A percentile compares a stretch with the other conserved stretches of the same genome.
phyloP scores from a whole-genome alignment of 164 flowering plant genomes.

The Kingdonia uniflora region DNA sequence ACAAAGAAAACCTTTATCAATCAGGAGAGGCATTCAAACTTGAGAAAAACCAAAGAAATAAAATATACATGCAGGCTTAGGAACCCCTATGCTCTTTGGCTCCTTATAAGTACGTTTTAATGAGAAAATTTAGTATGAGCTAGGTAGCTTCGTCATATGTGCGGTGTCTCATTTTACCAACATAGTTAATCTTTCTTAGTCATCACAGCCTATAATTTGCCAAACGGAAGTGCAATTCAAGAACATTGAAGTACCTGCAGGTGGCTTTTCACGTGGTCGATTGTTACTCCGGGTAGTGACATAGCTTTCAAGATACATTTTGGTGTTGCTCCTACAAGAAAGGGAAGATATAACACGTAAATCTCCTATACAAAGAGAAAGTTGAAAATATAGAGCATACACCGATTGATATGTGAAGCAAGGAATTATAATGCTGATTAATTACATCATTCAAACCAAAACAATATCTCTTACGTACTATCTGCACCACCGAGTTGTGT shows the following conservation, averaged over 20 bases:
- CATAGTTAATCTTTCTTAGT: no score
- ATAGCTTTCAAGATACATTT: slow-evolving; percentile 59
- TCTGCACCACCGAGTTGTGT: slow-evolving; percentile 68
- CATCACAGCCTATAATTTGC: no score
- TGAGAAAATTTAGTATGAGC: no score
- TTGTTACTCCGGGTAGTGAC: slow-evolving; percentile 44
- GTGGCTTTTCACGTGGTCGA: slow-evolving; percentile 72
- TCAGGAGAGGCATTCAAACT: neutral
- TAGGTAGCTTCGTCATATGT: no score
- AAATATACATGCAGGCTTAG: no score
- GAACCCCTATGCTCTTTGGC: no score
- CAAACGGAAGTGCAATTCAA: neutral
- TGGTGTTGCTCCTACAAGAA: slow-evolving; percentile 58
- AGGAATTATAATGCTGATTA: no score
- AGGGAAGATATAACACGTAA: neutral
- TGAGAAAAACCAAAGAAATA: neutral
- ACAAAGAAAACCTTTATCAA: neutral
- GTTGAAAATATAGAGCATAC: no score
- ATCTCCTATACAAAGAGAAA: no score
- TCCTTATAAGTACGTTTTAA: no score
- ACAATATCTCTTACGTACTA: slow-evolving; percentile 31
- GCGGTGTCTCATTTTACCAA: no score
- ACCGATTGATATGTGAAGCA: no score
- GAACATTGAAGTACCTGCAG: slow-evolving; percentile 39
- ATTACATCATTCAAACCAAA: neutral